These are phyloP conservation scores for Tardiomyces digboiensis DNA, from an alignment of 1,139 yeast species.

Conservation along the genomic window DNA sequence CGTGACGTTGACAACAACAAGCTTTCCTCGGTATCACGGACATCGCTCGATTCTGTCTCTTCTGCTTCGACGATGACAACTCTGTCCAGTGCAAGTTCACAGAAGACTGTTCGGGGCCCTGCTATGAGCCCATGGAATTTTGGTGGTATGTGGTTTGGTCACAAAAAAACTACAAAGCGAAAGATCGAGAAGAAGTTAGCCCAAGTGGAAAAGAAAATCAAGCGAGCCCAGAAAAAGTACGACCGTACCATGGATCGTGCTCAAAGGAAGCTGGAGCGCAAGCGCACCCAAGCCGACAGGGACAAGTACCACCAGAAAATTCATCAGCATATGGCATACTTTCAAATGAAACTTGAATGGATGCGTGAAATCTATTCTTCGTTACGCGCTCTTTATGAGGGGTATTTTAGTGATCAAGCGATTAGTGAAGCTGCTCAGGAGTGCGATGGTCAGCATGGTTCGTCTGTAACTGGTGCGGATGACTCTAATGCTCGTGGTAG, in stretches of 20 bases:
- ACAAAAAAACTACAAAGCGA: background rate
- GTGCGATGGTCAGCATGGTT: too few relatives aligned
- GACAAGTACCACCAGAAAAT: background rate
- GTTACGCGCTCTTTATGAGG: background rate
- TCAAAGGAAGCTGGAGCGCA: background rate
- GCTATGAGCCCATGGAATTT: background rate
- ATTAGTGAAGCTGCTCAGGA: too few relatives aligned
- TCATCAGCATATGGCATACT: constrained; percentile 1
- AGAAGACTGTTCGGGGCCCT: background rate
- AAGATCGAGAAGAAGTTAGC: background rate
- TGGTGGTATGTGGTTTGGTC: background rate
- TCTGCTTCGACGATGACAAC: background rate
- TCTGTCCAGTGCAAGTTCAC: background rate
- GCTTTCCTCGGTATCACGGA: background rate
- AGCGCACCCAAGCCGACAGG: background rate
- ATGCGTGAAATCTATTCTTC: background rate
- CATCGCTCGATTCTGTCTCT: background rate
- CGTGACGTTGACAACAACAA: too few relatives aligned
- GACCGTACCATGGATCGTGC: background rate
- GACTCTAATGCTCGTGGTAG: too few relatives aligned
- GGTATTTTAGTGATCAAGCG: background rate
- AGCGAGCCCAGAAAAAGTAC: background rate
- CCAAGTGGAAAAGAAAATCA: background rate
- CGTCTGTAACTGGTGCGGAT: too few relatives aligned
- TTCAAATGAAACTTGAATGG: background rate